Conservation (phyloP, 1,284 basidiomycete genomes). For the Chiua sp. region DNA sequence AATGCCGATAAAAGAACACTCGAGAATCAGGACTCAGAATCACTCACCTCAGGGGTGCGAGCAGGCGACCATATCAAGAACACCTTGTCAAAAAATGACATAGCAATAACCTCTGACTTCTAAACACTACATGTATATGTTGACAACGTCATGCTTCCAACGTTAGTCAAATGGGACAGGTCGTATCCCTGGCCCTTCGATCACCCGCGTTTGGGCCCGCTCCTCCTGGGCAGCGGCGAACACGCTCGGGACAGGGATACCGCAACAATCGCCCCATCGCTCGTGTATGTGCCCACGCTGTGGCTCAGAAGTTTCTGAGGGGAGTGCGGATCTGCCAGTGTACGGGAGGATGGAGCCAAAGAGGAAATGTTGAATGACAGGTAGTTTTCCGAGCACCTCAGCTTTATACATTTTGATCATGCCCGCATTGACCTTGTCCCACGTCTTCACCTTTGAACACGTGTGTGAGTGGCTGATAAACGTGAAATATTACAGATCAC, state of each 20-base stretch:
- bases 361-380: slow-evolving; percentile 96
- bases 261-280: slow-evolving; percentile 95
- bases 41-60: not conserved
- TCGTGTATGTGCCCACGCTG: slow-evolving; percentile 56
- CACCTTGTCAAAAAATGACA: not conserved
- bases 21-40: not conserved
- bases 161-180: slow-evolving; percentile 84
- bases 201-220: slow-evolving; percentile 39
- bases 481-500: slow-evolving; percentile 18
- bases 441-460: slow-evolving; percentile 79
- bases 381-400: slow-evolving; percentile 94
- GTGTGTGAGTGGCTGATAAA: no score
- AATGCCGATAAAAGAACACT: not conserved
- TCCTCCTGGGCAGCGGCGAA: slow-evolving; percentile 75
- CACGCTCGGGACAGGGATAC: slow-evolving; percentile 85
- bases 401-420: slow-evolving; percentile 99
- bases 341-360: slow-evolving; percentile 89
- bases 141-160: no score
- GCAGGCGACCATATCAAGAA: not conserved
- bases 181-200: slow-evolving; percentile 68
- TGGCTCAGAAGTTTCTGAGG: slow-evolving; percentile 44
- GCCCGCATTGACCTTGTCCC: slow-evolving; percentile 97
- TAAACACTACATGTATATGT: no score
- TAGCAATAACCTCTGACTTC: no score
- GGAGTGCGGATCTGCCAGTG: slow-evolving; percentile 58